Percentiles rank a stretch among this genome's conserved stretches.
These are phyloP conservation scores for Letharia lupina DNA, from an alignment of 495 filamentous ascomycete species.

Conservation along the genomic window DNA sequence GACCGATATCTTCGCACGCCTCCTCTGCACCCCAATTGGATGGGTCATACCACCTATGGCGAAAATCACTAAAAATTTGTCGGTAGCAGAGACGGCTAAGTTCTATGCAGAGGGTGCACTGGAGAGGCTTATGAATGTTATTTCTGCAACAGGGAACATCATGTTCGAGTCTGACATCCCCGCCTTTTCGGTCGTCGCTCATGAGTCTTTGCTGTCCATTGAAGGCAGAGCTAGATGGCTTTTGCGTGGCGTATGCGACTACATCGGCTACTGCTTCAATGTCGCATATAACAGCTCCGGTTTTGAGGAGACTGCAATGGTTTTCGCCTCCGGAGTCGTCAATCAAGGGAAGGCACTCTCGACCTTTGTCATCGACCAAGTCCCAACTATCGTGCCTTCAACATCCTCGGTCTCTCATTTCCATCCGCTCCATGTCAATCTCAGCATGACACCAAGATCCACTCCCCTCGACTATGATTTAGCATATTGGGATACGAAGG, in stretches of 20 bases:
- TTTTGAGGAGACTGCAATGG: not conserved
- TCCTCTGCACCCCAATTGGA: conserved; percentile 39
- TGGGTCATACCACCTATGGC: conserved; percentile 37
- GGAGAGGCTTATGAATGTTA: conserved; percentile 18
- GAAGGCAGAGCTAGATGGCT: conserved; percentile 35
- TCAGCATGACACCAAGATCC: conserved; percentile 35
- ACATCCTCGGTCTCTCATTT: conserved; percentile 15
- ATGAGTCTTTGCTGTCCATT: conserved; percentile 46
- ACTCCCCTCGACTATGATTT: conserved; percentile 49
- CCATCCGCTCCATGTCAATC: conserved; percentile 32
- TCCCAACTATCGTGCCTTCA: not conserved
- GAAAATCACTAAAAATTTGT: conserved; percentile 33
- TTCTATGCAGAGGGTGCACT: conserved; percentile 30
- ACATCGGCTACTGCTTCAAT: not conserved
- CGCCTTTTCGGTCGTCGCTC: conserved; percentile 53
- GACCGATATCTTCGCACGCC: conserved; percentile 37
- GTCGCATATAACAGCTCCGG: conserved; percentile 6
- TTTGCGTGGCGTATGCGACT: conserved; percentile 6
- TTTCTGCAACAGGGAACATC: conserved; percentile 15
- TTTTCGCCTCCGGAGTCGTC: not conserved
- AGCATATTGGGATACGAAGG: conserved; percentile 66
- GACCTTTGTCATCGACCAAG: not conserved
- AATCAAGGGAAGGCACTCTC: not conserved
- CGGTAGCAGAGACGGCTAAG: conserved; percentile 20
- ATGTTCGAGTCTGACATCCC: conserved; percentile 47